Evolutionary conservation across 1,284 basidiomycete genomes (phyloP).

Genomic region (Cutaneotrichosporon cutaneum): DNA sequence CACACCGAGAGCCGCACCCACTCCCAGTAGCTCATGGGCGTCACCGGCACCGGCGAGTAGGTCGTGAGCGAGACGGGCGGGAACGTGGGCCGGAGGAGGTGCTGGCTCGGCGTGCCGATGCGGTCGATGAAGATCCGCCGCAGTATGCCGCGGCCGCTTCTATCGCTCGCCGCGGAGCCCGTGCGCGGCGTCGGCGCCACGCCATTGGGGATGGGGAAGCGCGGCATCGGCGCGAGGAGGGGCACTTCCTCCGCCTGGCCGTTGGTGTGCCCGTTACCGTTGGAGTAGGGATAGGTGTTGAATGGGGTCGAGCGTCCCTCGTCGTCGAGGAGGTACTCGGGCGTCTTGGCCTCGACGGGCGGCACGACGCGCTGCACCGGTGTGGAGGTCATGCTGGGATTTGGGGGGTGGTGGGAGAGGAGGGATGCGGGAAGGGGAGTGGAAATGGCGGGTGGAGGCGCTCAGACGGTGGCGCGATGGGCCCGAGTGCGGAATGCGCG

Average conservation of each 20-base stretch:
- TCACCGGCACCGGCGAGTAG: conserved; percentile 44
- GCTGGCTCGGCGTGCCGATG: conserved; percentile 47
- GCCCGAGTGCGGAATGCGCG: not conserved
- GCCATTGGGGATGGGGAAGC: not conserved
- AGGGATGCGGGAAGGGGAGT: not conserved
- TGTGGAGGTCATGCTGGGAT: conserved; percentile 2
- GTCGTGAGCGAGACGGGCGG: conserved; percentile 51
- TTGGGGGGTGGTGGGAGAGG: not conserved
- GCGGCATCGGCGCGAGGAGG: conserved; percentile 36
- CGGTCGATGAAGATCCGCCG: conserved; percentile 52
- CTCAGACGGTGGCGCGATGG: not conserved
- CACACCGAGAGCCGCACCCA: conserved; percentile 53
- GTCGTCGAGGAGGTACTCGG: conserved; percentile 42
- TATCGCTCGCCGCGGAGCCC: conserved; percentile 35
- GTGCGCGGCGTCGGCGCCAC: conserved; percentile 29
- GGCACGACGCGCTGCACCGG: conserved; percentile 1
- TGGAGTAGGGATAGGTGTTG: not conserved
- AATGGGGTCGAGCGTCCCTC: not conserved
- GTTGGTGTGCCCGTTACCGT: not conserved
- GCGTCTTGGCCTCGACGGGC: conserved; percentile 15
- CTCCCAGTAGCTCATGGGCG: conserved; percentile 33
- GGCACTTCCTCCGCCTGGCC: conserved; percentile 22
- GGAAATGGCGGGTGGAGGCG: not conserved
- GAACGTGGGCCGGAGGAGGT: conserved; percentile 50
- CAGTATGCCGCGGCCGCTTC: conserved; percentile 38